Percentiles rank a stretch among this genome's conserved stretches.
Conservation (phyloP, 2,329 filamentous ascomycete genomes). For the Dactylonectria estremocensis region DNA sequence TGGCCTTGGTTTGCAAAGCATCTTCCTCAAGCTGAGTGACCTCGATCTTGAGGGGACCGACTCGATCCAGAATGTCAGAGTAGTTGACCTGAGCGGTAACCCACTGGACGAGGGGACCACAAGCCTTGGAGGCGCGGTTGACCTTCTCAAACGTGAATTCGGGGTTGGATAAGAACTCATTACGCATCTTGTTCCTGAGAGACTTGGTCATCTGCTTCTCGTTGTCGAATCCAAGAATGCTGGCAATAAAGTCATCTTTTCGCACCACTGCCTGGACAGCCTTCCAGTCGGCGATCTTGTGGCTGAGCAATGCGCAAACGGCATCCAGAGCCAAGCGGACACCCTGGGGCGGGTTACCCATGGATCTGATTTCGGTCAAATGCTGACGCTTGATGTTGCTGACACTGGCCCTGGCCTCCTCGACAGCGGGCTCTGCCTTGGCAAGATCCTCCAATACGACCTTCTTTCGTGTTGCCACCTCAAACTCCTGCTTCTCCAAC, state of each 20-base stretch:
- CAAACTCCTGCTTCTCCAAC: constrained; percentile 89
- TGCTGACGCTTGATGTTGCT: constrained; percentile 99
- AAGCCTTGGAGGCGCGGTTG: constrained; percentile 96
- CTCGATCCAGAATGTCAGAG: constrained; percentile 95
- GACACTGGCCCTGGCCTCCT: constrained; percentile 94
- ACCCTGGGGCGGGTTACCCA: constrained; percentile 92
- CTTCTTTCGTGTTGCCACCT: constrained; percentile 86
- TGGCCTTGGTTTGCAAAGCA: constrained; percentile 91
- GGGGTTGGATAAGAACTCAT: constrained; percentile 90
- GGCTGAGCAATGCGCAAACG: constrained; percentile 94
- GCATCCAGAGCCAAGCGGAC: constrained; percentile 94
- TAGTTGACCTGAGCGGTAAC: constrained; percentile 97
- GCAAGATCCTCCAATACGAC: constrained; percentile 91
- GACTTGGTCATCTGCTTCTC: constrained; percentile 92
- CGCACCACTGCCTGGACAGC: constrained; percentile 90
- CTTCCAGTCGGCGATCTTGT: constrained; percentile 93
- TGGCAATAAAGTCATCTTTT: constrained; percentile 96
- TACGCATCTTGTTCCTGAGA: constrained; percentile 89
- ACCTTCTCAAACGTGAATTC: constrained; percentile 98
- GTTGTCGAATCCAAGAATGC: constrained; percentile 97
- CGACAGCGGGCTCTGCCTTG: constrained; percentile 91
- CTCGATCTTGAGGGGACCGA: constrained; percentile 93
- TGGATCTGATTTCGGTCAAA: constrained; percentile 96
- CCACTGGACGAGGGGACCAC: constrained; percentile 97
- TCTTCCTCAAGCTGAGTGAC: constrained; percentile 89